These are phyloP conservation scores for Podaxis sp. DNA, from an alignment of 768 basidiomycete genomes.

Conservation along the genomic window DNA sequence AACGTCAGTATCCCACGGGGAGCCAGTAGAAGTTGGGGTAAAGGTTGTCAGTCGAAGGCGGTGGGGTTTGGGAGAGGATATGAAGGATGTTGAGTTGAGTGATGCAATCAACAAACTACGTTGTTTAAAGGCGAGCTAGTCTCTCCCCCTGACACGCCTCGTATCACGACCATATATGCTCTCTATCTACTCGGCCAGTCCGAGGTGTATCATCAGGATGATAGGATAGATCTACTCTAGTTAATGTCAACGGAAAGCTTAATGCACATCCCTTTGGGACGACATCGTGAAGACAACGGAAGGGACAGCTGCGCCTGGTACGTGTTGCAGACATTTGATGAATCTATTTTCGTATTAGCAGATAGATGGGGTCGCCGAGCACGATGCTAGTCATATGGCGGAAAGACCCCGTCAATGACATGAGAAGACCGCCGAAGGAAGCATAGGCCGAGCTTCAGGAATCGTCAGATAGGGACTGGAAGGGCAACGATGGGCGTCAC, in stretches of 20 bases:
- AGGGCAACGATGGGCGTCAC: constrained; percentile 26
- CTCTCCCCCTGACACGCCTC: constrained; percentile 8
- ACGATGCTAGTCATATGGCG: constrained; percentile 91
- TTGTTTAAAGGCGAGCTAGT: constrained; percentile 32
- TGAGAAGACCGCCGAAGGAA: constrained; percentile 93
- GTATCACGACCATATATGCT: not conserved
- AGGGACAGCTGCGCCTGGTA: not conserved
- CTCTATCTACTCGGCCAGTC: not conserved
- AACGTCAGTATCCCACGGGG: not conserved
- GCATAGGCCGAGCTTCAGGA: constrained; percentile 83
- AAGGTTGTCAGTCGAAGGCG: constrained; percentile 39
- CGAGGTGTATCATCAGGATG: constrained; percentile 11
- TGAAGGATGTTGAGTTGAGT: constrained; percentile 36
- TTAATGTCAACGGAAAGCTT: not conserved
- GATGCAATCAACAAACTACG: constrained; percentile 47
- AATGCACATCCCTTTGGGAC: not conserved
- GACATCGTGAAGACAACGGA: constrained; percentile 16
- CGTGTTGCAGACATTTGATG: not conserved
- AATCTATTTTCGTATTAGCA: constrained; percentile 75
- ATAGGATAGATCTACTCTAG: constrained; percentile 12
- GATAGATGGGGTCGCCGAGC: constrained; percentile 89
- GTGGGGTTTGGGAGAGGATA: constrained; percentile 35
- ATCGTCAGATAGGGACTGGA: constrained; percentile 16
- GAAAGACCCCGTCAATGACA: constrained; percentile 91
- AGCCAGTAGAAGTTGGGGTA: constrained; percentile 35